A percentile compares a stretch with the other conserved stretches of the same genome.
Conservation (phyloP, 257 asterid species). For the Fraxinus pennsylvanica region DNA sequence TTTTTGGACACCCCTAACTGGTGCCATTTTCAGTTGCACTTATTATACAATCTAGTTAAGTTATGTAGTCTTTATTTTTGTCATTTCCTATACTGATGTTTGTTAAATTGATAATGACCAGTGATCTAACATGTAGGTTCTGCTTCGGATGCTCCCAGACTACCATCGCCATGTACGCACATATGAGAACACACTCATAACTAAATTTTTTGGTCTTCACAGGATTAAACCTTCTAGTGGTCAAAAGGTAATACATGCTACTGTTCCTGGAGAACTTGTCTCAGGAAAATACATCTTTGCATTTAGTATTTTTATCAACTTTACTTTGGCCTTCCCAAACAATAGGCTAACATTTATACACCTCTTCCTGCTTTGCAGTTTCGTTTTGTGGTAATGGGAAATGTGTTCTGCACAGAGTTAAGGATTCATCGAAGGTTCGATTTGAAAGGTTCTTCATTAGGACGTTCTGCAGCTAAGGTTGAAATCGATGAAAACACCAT, state of each 20-base stretch:
- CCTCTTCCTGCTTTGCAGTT: slow-evolving; percentile 54
- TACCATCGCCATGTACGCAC: slow-evolving; percentile 75
- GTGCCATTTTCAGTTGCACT: not conserved
- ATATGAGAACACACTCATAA: slow-evolving; percentile 84
- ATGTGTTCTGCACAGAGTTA: slow-evolving; percentile 93
- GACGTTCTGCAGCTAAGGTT: slow-evolving; percentile 91
- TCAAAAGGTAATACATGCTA: slow-evolving; percentile 65
- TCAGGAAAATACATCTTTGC: not conserved
- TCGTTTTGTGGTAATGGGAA: slow-evolving; percentile 96
- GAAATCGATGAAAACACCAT: slow-evolving; percentile 91
- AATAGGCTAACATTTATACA: slow-evolving; percentile 12
- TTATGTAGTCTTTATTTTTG: not conserved
- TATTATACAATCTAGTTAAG: slow-evolving; percentile 3
- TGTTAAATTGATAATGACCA: slow-evolving; percentile 24
- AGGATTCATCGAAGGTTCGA: slow-evolving; percentile 94
- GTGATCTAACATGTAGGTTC: slow-evolving; percentile 58
- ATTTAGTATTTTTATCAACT: slow-evolving; percentile 10
- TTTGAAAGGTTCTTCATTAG: slow-evolving; percentile 94
- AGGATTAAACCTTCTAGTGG: slow-evolving; percentile 93
- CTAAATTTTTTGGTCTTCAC: slow-evolving; percentile 97
- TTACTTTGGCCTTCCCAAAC: slow-evolving; percentile 3
- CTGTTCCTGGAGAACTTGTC: not conserved
- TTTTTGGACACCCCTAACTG: not conserved
- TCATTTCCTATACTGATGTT: slow-evolving; percentile 1
- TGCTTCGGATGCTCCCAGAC: slow-evolving; percentile 90